phyloP scores from a whole-genome alignment of 2,329 filamentous ascomycete species.

The Aspergillus phoenicis region DNA sequence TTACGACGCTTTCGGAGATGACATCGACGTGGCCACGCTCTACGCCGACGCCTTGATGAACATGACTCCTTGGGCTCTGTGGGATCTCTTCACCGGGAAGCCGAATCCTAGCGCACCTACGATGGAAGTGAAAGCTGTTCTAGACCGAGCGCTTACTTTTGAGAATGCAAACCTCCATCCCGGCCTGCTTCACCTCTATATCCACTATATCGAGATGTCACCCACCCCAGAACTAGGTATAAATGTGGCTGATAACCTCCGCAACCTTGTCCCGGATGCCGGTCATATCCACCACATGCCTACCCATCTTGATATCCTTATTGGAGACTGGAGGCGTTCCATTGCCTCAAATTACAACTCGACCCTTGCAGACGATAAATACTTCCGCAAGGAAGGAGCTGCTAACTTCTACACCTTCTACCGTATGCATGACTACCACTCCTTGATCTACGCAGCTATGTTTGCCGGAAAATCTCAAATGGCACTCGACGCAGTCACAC shows the following conservation, averaged over 20 bases:
- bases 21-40: conserved; percentile 63
- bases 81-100: conserved; percentile 61
- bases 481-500: conserved; percentile 60
- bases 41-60: conserved; percentile 69
- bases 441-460: conserved; percentile 72
- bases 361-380: conserved; percentile 68
- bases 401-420: conserved; percentile 66
- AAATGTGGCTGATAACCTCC: conserved; percentile 62
- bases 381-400: conserved; percentile 59
- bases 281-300: conserved; percentile 77
- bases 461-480: conserved; percentile 66
- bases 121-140: conserved; percentile 57
- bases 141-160: conserved; percentile 60
- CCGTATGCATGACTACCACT: conserved; percentile 9
- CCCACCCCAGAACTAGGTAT: conserved; percentile 63
- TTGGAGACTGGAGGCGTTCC: conserved; percentile 68
- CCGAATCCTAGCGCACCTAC: conserved; percentile 59
- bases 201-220: conserved; percentile 78
- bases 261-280: conserved; percentile 67
- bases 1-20: conserved; percentile 54
- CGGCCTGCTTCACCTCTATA: conserved; percentile 72
- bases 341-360: conserved; percentile 68
- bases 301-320: conserved; percentile 71
- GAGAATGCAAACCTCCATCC: conserved; percentile 59
- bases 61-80: conserved; percentile 64